Percentiles rank a stretch among this genome's conserved stretches.
Evolutionary conservation across 768 basidiomycete genomes (phyloP).

Genomic region (Calocybe cyanea): DNA sequence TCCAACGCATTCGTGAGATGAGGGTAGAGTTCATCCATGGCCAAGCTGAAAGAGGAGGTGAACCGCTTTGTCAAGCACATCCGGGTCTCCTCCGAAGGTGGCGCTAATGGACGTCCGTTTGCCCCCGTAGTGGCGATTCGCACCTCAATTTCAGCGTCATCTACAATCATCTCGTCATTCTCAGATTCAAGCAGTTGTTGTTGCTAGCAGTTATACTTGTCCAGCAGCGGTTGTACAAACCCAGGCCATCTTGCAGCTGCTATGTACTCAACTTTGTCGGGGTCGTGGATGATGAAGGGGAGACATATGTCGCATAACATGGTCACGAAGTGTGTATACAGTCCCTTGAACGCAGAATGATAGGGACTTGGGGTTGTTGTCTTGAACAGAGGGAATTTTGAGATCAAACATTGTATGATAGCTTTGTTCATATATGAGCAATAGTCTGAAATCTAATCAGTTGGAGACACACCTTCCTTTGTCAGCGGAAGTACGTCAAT

Average conservation of each 20-base stretch:
- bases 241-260: constrained; percentile 79
- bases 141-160: too few relatives aligned
- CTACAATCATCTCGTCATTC: constrained; percentile 19
- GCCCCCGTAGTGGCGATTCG: too few relatives aligned
- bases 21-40: constrained; percentile 66
- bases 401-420: constrained; percentile 32
- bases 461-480: too few relatives aligned
- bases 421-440: constrained; percentile 16
- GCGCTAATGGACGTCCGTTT: constrained; percentile 1
- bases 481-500: constrained; percentile 51
- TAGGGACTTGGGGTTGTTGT: constrained; percentile 29
- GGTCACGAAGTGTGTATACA: constrained; percentile 63
- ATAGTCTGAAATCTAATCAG: constrained; percentile 27
- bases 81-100: constrained; percentile 55
- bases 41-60: constrained; percentile 55
- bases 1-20: constrained; percentile 59
- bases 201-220: too few relatives aligned
- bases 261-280: constrained; percentile 68
- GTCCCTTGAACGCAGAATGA: constrained; percentile 49
- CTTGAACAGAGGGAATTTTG: constrained; percentile 28
- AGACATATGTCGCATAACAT: constrained; percentile 58
- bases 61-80: constrained; percentile 64
- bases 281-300: constrained; percentile 60
- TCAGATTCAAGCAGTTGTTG: constrained; percentile 11
- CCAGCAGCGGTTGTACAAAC: constrained; percentile 66